Conservation (phyloP, 2,329 filamentous ascomycete species). For the Exophiala xenobiotica region DNA sequence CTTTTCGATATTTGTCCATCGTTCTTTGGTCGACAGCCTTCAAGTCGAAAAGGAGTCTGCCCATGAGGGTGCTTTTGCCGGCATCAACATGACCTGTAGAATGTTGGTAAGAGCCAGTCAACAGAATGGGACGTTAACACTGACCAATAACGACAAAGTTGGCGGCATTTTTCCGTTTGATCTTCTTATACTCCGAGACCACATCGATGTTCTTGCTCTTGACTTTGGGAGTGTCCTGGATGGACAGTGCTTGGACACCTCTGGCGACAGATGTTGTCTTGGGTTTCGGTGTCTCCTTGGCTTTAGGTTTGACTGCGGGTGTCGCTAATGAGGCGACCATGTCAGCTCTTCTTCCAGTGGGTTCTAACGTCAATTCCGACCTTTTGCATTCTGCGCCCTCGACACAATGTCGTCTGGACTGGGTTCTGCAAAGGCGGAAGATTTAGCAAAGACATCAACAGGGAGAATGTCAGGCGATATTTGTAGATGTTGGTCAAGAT, state of each 20-base stretch:
- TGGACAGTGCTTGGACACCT: slow-evolving; percentile 48
- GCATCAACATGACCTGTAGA: slow-evolving; percentile 85
- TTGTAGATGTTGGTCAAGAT: background rate
- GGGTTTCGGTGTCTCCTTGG: slow-evolving; percentile 34
- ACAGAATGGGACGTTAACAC: slow-evolving; percentile 33
- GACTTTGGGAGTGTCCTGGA: slow-evolving; percentile 53
- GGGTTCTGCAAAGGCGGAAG: slow-evolving; percentile 70
- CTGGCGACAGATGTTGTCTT: slow-evolving; percentile 41
- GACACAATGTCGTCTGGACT: slow-evolving; percentile 90
- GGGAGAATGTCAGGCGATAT: slow-evolving; percentile 11
- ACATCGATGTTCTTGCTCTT: slow-evolving; percentile 82
- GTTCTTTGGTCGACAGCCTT: slow-evolving; percentile 85
- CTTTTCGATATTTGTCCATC: slow-evolving; percentile 81
- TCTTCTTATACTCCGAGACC: slow-evolving; percentile 72
- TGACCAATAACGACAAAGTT: slow-evolving; percentile 91
- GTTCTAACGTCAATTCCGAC: slow-evolving; percentile 45
- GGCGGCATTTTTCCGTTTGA: slow-evolving; percentile 72
- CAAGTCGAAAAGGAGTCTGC: slow-evolving; percentile 83
- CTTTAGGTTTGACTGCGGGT: slow-evolving; percentile 43
- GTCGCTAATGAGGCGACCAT: slow-evolving; percentile 15
- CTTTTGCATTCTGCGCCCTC: slow-evolving; percentile 78
- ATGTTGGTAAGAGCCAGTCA: slow-evolving; percentile 25
- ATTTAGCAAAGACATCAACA: slow-evolving; percentile 33
- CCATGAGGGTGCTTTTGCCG: slow-evolving; percentile 97
- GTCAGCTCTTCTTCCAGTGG: slow-evolving; percentile 38